phyloP scores from a whole-genome alignment of 768 basidiomycete genomes.

The Lyophyllum decastes region DNA sequence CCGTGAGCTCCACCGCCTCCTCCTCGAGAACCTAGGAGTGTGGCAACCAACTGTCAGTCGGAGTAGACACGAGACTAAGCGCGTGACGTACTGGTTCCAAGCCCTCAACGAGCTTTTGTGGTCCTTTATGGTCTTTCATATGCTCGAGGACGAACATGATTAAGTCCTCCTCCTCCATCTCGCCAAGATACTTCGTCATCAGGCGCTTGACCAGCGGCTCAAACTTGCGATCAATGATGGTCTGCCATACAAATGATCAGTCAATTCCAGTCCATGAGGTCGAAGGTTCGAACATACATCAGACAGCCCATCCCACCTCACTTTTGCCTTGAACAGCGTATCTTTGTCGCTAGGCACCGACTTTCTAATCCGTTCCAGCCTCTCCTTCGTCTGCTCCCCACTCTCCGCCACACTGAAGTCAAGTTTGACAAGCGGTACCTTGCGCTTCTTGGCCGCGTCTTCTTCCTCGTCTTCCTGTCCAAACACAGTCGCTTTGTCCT shows the following conservation, averaged over 20 bases:
- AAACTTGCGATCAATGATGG: constrained; percentile 81
- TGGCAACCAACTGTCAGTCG: constrained; percentile 3
- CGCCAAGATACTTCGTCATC: constrained; percentile 88
- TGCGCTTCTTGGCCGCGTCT: constrained; percentile 79
- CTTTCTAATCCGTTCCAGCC: constrained; percentile 73
- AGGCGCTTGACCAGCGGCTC: constrained; percentile 81
- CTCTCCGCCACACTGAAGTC: constrained; percentile 86
- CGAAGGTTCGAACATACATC: constrained; percentile 59
- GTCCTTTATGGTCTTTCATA: constrained; percentile 86
- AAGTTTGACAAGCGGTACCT: constrained; percentile 84
- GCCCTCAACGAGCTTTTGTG: constrained; percentile 85
- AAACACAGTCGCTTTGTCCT: constrained; percentile 65
- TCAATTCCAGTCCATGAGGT: constrained; percentile 4
- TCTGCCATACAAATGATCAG: constrained; percentile 41
- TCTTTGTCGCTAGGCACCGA: constrained; percentile 81
- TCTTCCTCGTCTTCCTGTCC: constrained; percentile 87
- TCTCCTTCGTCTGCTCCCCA: constrained; percentile 76
- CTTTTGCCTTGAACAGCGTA: constrained; percentile 77
- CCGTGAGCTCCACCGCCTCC: constrained; percentile 79
- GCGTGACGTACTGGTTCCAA: constrained; percentile 79
- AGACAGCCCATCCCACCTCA: constrained; percentile 89
- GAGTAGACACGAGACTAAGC: neutral
- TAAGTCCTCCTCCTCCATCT: constrained; percentile 91
- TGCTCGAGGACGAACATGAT: constrained; percentile 94
- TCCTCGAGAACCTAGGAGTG: constrained; percentile 80